Percentiles rank a stretch among this genome's conserved stretches.
Evolutionary conservation across 2,329 filamentous ascomycete genomes (phyloP).

Genomic region (Fusarium neocosmosporiellum): DNA sequence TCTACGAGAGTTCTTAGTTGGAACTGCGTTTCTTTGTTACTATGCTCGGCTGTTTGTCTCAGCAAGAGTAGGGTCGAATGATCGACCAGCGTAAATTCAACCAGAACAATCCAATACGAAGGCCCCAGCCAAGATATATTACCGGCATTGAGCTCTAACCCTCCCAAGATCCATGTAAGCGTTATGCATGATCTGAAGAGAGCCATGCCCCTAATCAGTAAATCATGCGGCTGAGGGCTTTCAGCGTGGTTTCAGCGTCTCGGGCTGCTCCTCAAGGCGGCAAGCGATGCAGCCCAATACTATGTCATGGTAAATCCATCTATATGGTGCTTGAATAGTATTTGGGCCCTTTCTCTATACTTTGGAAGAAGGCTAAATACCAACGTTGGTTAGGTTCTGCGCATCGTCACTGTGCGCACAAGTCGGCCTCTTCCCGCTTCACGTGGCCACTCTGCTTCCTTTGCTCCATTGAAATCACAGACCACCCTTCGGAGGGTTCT

Average conservation of each 20-base stretch:
- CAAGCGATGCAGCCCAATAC: neutral
- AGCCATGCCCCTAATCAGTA: neutral
- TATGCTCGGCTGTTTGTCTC: neutral
- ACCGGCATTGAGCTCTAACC: neutral
- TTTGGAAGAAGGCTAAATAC: neutral
- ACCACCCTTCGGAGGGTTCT: neutral
- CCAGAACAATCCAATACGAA: neutral
- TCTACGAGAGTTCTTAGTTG: neutral
- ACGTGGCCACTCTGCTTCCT: neutral
- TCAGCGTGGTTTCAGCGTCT: neutral
- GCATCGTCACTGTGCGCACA: neutral
- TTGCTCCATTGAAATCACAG: neutral
- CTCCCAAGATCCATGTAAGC: fast-evolving
- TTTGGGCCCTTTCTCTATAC: neutral
- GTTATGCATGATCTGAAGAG: neutral
- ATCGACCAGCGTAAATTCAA: neutral
- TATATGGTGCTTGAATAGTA: neutral
- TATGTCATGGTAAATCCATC: neutral
- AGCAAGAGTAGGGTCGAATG: neutral
- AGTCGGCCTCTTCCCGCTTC: neutral
- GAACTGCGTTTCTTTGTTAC: neutral
- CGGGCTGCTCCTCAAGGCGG: neutral
- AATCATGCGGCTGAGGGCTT: neutral
- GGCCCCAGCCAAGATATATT: neutral
- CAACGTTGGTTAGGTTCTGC: neutral